Percentiles rank a stretch among this genome's conserved stretches.
Evolutionary conservation across 768 basidiomycete genomes (phyloP).

Genomic region (Xanthoconium stramineum): DNA sequence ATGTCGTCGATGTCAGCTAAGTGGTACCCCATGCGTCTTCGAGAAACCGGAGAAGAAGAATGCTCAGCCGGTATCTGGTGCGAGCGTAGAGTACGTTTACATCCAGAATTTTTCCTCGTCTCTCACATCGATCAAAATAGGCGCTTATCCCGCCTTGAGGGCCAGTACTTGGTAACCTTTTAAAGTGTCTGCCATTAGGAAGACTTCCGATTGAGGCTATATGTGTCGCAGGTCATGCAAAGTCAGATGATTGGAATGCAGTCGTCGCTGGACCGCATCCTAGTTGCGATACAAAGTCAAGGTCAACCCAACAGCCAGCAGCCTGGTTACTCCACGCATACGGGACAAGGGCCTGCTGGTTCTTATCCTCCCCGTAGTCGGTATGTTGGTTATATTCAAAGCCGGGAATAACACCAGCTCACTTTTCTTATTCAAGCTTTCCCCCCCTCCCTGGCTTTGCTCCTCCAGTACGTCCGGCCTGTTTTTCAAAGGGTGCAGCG

Average conservation of each 20-base stretch:
- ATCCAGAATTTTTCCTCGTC: conserved; percentile 1
- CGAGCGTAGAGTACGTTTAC: conserved; percentile 69
- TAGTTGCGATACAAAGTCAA: conserved; percentile 57
- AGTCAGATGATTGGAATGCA: conserved; percentile 96
- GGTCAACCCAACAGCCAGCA: conserved; percentile 33
- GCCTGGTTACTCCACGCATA: conserved; percentile 13
- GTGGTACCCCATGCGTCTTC: conserved; percentile 77
- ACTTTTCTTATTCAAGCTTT: conserved; percentile 45
- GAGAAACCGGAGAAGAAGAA: conserved; percentile 92
- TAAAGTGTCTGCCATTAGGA: neutral
- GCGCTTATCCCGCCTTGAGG: conserved; percentile 79
- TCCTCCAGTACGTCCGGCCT: conserved; percentile 61
- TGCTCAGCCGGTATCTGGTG: conserved; percentile 51
- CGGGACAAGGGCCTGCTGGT: conserved; percentile 16
- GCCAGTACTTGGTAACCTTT: conserved; percentile 69
- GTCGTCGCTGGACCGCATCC: conserved; percentile 80
- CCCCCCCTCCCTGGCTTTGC: conserved; percentile 91
- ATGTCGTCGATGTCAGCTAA: conserved; percentile 85
- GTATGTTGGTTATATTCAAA: conserved; percentile 31
- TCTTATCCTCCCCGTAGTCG: conserved; percentile 29
- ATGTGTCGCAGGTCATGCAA: conserved; percentile 67
- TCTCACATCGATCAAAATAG: conserved; percentile 39
- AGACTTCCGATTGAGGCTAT: neutral
- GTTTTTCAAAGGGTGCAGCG: conserved; percentile 8
- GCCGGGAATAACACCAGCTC: conserved; percentile 22